Percentiles rank a stretch among this genome's conserved stretches.
These are phyloP conservation scores for Phlebiopsis gigantea DNA, from an alignment of 768 basidiomycete genomes.

Conservation along the genomic window DNA sequence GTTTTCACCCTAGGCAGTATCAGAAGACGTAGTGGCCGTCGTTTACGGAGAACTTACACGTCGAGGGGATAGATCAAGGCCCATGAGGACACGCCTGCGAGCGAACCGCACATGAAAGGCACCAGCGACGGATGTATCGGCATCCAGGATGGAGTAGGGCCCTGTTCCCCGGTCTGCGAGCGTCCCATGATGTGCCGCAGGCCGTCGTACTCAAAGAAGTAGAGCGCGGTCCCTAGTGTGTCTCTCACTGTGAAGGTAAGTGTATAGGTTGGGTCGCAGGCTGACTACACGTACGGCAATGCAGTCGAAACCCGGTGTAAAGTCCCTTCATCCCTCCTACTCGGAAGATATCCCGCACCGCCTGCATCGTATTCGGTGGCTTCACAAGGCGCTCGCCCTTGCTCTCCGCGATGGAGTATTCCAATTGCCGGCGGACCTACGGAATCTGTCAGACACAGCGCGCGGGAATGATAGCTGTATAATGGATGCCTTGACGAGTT, in stretches of 20 bases:
- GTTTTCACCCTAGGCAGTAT: constrained; percentile 69
- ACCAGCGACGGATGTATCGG: constrained; percentile 76
- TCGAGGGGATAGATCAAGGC: constrained; percentile 84
- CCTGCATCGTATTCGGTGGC: constrained; percentile 73
- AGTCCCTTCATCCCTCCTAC: constrained; percentile 59
- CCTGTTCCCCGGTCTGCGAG: constrained; percentile 72
- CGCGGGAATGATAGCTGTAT: neutral
- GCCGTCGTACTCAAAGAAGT: constrained; percentile 92
- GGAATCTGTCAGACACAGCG: neutral
- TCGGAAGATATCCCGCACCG: constrained; percentile 74
- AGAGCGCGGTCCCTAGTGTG: constrained; percentile 83
- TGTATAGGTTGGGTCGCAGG: neutral
- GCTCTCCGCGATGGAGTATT: constrained; percentile 83
- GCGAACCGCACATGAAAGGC: constrained; percentile 87
- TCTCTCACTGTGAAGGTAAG: constrained; percentile 60
- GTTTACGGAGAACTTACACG: constrained; percentile 50
- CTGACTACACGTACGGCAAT: constrained; percentile 26
- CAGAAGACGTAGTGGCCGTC: neutral
- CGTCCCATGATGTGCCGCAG: constrained; percentile 85
- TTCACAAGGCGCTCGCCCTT: constrained; percentile 67
- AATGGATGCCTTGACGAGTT: constrained; percentile 80
- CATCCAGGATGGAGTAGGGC: constrained; percentile 76
- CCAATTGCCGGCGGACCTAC: constrained; percentile 85
- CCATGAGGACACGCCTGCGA: constrained; percentile 70
- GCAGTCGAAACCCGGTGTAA: constrained; percentile 83